Evolutionary conservation across 768 basidiomycete species (phyloP).

Genomic region (Russula olivacea): DNA sequence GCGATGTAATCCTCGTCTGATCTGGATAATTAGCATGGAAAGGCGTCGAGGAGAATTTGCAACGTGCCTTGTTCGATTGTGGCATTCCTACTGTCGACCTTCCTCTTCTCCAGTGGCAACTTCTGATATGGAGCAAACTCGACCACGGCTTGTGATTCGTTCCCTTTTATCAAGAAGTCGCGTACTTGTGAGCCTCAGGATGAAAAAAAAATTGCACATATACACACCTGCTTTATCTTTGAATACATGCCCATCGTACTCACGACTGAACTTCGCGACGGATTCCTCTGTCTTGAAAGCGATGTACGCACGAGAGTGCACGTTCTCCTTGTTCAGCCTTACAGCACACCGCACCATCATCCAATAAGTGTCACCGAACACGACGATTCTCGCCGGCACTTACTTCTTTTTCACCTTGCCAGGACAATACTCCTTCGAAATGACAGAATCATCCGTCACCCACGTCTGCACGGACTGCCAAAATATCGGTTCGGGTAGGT

Average conservation of each 20-base stretch:
- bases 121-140: constrained; percentile 95
- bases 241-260: constrained; percentile 89
- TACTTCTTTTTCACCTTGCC: constrained; percentile 72
- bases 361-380: not conserved
- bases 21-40: not conserved
- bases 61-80: constrained; percentile 83
- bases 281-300: constrained; percentile 74
- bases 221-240: constrained; percentile 81
- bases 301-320: constrained; percentile 87
- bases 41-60: not conserved
- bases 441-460: constrained; percentile 67
- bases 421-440: constrained; percentile 60
- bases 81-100: constrained; percentile 70
- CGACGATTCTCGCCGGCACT: constrained; percentile 24
- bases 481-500: constrained; percentile 87
- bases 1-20: constrained; percentile 79
- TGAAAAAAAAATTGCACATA: not conserved
- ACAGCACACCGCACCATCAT: not conserved
- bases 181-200: not conserved
- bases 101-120: constrained; percentile 66
- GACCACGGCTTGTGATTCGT: constrained; percentile 81
- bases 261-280: constrained; percentile 68
- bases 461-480: constrained; percentile 87
- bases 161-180: constrained; percentile 45
- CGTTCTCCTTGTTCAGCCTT: constrained; percentile 78